Base-by-base conservation (phyloP, 2,329 filamentous ascomycete genomes). In the Endoconidiophora laricicola region DNA sequence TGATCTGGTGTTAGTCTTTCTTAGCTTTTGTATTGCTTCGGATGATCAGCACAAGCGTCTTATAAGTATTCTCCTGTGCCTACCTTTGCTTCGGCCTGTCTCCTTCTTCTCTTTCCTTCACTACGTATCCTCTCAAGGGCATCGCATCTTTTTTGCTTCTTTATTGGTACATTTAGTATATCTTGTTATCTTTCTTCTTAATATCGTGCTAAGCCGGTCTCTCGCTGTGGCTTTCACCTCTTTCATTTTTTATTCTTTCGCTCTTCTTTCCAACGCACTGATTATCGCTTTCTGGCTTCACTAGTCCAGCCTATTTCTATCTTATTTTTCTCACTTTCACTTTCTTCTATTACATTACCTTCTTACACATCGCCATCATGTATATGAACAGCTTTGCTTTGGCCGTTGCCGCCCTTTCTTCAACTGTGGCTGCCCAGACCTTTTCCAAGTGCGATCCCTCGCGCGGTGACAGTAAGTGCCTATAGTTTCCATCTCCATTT, bases 341-440 rank as follows among this genome's bases (percentile, higher is more conserved):
- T 46, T 37, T 40, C 33, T 46, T 39, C 37, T 43, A n/a, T 4
- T 20, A 44, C 46, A 23, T 26, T 46, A 18, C 29, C 23, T 29
- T 42, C 18, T 10, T 29, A 20, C 42, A 20, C 14, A 33, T 39
- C 29, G 23, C 16, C 24, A 46, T 22, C 44, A 54, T 55, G 52
- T 46, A 72, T 55, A 63, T 66, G 63, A 73, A 70, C 60, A 46
- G 69, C 46, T 52, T 73, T 52, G 64, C 67, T 48, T 58, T 65
- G 54, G 54, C 52, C 38, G 29, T 52, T 37, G 54, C 54, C 12
- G 69, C 71, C 56, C 66, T 72, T 54, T 66, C 69, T 40, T 58
- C 63, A 54, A 56, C 74, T 56, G 72, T 67, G 52, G 64, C 68
- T 52, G 74, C 72, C 50, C 75, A 79, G 68, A 78, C 74, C 53